Evolutionary conservation across 495 filamentous ascomycete genomes (phyloP).

Genomic region (Lasiosphaeris hirsuta): DNA sequence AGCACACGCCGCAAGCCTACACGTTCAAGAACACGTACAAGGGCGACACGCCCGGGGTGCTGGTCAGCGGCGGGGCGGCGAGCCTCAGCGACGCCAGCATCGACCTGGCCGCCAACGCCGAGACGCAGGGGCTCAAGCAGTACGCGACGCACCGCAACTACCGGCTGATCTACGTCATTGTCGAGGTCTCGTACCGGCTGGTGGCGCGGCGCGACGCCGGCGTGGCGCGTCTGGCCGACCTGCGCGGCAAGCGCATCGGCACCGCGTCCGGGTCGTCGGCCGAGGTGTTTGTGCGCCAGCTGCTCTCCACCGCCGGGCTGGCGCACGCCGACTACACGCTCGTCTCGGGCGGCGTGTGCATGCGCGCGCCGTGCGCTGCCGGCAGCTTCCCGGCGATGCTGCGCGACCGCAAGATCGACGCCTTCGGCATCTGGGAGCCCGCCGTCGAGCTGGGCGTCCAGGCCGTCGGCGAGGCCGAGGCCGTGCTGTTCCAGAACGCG

Average conservation of each 20-base stretch:
- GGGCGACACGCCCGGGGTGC: constrained; percentile 11
- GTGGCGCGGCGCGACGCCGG: constrained; percentile 38
- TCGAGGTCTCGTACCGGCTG: constrained; percentile 42
- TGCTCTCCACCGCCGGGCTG: constrained; percentile 34
- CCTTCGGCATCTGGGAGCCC: constrained; percentile 46
- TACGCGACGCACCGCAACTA: constrained; percentile 38
- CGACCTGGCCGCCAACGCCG: constrained; percentile 42
- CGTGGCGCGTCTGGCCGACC: constrained; percentile 32
- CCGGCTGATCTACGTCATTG: constrained; percentile 41
- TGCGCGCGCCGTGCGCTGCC: constrained; percentile 36
- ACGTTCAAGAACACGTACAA: constrained; percentile 34
- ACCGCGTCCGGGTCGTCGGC: constrained; percentile 37
- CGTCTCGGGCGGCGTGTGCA: constrained; percentile 35
- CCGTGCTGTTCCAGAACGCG: constrained; percentile 35
- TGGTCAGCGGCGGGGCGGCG: constrained; percentile 30
- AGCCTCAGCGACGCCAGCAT: constrained; percentile 20
- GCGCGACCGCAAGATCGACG: constrained; percentile 31
- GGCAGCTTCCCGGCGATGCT: constrained; percentile 39
- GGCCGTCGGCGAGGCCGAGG: constrained; percentile 27
- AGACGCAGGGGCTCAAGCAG: constrained; percentile 43
- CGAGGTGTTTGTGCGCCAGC: constrained; percentile 38
- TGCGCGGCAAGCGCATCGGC: constrained; percentile 45
- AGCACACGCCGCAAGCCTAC: constrained; percentile 32
- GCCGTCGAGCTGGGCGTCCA: constrained; percentile 37
- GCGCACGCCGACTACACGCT: constrained; percentile 30